These are phyloP conservation scores for Coprinopsis sp. DNA, from an alignment of 768 basidiomycete species.

Conservation along the genomic window DNA sequence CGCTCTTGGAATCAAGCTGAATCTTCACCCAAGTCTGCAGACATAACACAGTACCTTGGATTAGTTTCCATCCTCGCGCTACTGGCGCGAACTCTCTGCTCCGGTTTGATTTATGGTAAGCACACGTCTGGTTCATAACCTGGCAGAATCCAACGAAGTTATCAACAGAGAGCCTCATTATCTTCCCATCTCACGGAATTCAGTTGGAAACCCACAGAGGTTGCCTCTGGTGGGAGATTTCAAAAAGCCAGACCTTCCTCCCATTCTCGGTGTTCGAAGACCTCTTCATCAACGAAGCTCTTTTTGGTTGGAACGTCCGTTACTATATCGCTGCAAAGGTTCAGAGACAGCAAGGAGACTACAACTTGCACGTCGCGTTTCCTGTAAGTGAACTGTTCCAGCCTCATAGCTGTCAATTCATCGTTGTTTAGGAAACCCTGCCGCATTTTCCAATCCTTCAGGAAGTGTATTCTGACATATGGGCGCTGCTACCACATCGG, in stretches of 20 bases:
- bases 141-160: not conserved
- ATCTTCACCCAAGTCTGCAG: not conserved
- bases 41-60: not conserved
- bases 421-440: conserved; percentile 41
- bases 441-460: conserved; percentile 60
- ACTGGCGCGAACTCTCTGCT: not conserved
- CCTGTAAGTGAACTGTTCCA: conserved; percentile 43
- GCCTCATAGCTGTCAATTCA: not conserved
- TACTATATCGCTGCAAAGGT: conserved; percentile 59
- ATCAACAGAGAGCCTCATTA: conserved; percentile 61
- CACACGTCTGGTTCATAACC: not conserved
- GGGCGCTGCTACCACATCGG: conserved; percentile 38
- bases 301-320: conserved; percentile 66
- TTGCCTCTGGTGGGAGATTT: conserved; percentile 34
- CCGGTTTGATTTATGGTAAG: not conserved
- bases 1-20: not conserved
- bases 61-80: not conserved
- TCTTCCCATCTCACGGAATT: conserved; percentile 63
- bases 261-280: conserved; percentile 51
- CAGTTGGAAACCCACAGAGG: conserved; percentile 73
- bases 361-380: conserved; percentile 51
- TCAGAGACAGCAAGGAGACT: conserved; percentile 20
- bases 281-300: conserved; percentile 69
- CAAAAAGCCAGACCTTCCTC: conserved; percentile 51
- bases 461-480: conserved; percentile 57